Base-by-base conservation (phyloP, 495 filamentous ascomycete genomes). In the Penicillium psychrofluorescens region DNA sequence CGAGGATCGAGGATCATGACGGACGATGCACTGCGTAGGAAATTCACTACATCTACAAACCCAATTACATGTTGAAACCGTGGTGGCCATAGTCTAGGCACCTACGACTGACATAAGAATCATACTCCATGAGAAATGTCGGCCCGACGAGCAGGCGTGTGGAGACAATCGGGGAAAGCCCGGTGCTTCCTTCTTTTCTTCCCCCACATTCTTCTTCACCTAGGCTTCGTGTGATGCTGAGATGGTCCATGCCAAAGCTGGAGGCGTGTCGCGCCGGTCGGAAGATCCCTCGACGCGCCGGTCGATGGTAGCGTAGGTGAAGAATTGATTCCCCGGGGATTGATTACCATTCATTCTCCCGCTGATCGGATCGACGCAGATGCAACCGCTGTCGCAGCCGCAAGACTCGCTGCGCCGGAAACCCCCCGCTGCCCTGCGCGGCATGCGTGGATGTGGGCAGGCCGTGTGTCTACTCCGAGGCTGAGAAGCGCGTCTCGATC, bases 351-450 rank as follows among this genome's bases (percentile, higher is more conserved):
- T 11, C n/a, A 0, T 22, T 22, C 11, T n/a, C 8, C 38, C 27
- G 36, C 48, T 43, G 35, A 51, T 30, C n/a, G 8, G 22, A 22
- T 22, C 10, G 22, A 1, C 13, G 35, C 50, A 66, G 62, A 28
- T 67, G 64, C 44, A 66, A 66, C 54, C 58, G 64, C 36, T 68
- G 64, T 45, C 58, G 64, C 16, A 53, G 35, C 35, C 51, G 64
- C 22, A 68, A 68, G 40, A 62, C 60, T 6, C 56, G 61, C 29
- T 68, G 64, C 43, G 58, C 55, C n/a, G 62, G 64, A 12, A 62
- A 46, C 37, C 64, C 64, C 8, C 64, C 64, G 2, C 49, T 48
- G 7, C 61, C 64, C 2, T 68, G 64, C 38, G 58, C 58, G 16
- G 56, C 58, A 5, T 68, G 64, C 35, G 56, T 58, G 29, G 62